Base-by-base conservation (phyloP, 345 rosid species). In the Rhizophora mangle region DNA sequence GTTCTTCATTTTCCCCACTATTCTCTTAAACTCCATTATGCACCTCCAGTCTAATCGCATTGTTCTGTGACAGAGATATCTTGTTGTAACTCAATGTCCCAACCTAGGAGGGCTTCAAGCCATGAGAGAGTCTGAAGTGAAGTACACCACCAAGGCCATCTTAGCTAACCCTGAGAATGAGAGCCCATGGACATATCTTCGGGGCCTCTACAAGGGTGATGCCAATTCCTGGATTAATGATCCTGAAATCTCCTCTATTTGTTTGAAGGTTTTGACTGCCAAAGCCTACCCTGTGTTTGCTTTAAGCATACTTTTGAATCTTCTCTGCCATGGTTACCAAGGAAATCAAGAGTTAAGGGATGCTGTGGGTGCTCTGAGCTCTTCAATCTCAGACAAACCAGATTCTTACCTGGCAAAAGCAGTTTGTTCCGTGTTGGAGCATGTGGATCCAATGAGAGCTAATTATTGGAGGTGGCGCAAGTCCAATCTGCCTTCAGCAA, bases 181-280 rank as follows among this genome's bases (percentile, higher is more conserved):
- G 82, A 87, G 97, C 72, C 87, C 96, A 9, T 92, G 97, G 96
- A 80, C 96, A 65, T 95, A 90, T 87, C 89, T 86, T 29, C 82
- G 84, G 52, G 93, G 96, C 37, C 96, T 92, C 64, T 92, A 89
- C 87, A 86, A 82, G 65, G 91, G 72, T 8, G 80, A 87, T 54
- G 62, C 61, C 10, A 64, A 78, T 36, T 80, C 80, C 26, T 86
- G 80, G 92, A 72, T 86, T 63, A 81, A 76, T 49, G 87, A 90
- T 85, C 79, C 84, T 26, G 76, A 72, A 65, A 83, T 90, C 19
- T 74, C 93, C 16, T 84, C 87, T 1, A 79, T 83, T 29, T 95
- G 99, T 80, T 76, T 92, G 77, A 74, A 74, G 39, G 85, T 88
- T 68, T 76, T 92, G 67, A 85, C 71, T 61, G 39, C 64, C 6